A percentile compares a stretch with the other conserved stretches of the same genome.
Evolutionary conservation across 495 filamentous ascomycete genomes (phyloP).

Genomic region (Zalerion maritima): DNA sequence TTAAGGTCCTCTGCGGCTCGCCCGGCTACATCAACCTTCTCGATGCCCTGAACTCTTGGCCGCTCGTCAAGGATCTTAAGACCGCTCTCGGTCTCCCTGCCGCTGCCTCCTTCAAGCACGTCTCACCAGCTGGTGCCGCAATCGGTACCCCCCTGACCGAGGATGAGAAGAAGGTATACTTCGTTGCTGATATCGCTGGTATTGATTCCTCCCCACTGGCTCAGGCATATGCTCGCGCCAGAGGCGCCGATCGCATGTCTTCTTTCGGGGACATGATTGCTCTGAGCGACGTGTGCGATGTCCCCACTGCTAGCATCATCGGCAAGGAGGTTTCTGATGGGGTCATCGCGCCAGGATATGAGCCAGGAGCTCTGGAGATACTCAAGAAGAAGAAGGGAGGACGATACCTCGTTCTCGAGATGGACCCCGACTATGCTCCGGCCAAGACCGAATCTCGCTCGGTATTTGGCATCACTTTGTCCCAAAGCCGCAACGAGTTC

Average conservation of each 20-base stretch:
- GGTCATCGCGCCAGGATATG: slow-evolving; percentile 80
- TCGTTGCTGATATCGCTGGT: slow-evolving; percentile 88
- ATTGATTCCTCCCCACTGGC: slow-evolving; percentile 74
- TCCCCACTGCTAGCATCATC: slow-evolving; percentile 89
- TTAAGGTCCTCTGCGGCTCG: slow-evolving; percentile 85
- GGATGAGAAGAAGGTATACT: slow-evolving; percentile 89
- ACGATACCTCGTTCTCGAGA: slow-evolving; percentile 89
- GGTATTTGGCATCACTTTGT: slow-evolving; percentile 73
- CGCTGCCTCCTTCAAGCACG: slow-evolving; percentile 97
- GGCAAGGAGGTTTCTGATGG: slow-evolving; percentile 95
- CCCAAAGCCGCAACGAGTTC: slow-evolving; percentile 85
- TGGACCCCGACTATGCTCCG: slow-evolving; percentile 77
- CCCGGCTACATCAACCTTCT: slow-evolving; percentile 96
- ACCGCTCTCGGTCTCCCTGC: slow-evolving; percentile 74
- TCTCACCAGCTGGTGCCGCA: slow-evolving; percentile 90
- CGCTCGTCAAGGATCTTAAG: slow-evolving; percentile 91
- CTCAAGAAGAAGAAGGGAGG: slow-evolving; percentile 97
- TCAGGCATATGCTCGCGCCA: slow-evolving; percentile 86
- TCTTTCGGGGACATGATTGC: slow-evolving; percentile 95
- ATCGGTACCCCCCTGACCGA: slow-evolving; percentile 76
- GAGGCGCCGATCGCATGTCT: slow-evolving; percentile 93
- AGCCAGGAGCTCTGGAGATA: slow-evolving; percentile 71
- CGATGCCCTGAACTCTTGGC: slow-evolving; percentile 94
- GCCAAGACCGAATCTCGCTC: slow-evolving; percentile 60
- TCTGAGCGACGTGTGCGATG: slow-evolving; percentile 76